A percentile compares a stretch with the other conserved stretches of the same genome.
phyloP scores from a whole-genome alignment of 805 yeast species.

The Wickerhamomyces pijperi region DNA sequence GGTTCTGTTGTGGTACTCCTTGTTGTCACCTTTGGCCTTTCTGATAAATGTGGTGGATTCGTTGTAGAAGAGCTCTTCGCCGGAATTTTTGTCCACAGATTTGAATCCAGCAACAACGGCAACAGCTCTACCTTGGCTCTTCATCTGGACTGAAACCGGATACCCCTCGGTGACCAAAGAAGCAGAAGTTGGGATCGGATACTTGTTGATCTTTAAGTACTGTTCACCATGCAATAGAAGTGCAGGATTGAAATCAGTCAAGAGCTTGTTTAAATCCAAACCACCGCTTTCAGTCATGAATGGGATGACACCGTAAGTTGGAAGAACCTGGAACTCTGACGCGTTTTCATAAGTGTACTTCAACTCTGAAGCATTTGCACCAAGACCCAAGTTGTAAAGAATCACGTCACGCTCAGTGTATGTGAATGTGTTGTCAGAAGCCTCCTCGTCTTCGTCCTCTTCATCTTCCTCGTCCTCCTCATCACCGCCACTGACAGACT shows the following conservation, averaged over 20 bases:
- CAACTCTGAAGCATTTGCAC: slow-evolving; percentile 70
- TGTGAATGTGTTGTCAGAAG: slow-evolving; percentile 38
- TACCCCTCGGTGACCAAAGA: slow-evolving; percentile 45
- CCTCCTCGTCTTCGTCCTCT: slow-evolving; percentile 33
- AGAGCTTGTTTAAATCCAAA: slow-evolving; percentile 46
- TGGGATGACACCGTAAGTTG: slow-evolving; percentile 86
- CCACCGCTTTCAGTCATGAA: slow-evolving; percentile 53
- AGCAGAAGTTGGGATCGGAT: slow-evolving; percentile 71
- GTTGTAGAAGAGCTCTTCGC: slow-evolving; percentile 64
- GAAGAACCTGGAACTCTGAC: slow-evolving; percentile 71
- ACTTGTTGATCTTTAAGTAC: slow-evolving; percentile 63
- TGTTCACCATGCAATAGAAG: slow-evolving; percentile 92
- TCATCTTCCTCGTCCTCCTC: slow-evolving; percentile 22
- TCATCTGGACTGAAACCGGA: slow-evolving; percentile 71
- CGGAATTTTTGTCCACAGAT: slow-evolving; percentile 55
- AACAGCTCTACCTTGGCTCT: slow-evolving; percentile 67
- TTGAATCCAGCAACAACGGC: slow-evolving; percentile 64
- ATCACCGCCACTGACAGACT: slow-evolving; percentile 39
- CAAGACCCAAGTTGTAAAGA: slow-evolving; percentile 81
- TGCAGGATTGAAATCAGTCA: slow-evolving; percentile 82
- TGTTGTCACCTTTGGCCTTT: slow-evolving; percentile 47
- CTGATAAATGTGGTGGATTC: slow-evolving; percentile 81
- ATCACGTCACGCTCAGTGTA: slow-evolving; percentile 65
- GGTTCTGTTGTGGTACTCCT: slow-evolving; percentile 34
- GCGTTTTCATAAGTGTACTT: slow-evolving; percentile 71